Base-by-base conservation (phyloP, 1,284 basidiomycete genomes). In the Puccinia polysora region DNA sequence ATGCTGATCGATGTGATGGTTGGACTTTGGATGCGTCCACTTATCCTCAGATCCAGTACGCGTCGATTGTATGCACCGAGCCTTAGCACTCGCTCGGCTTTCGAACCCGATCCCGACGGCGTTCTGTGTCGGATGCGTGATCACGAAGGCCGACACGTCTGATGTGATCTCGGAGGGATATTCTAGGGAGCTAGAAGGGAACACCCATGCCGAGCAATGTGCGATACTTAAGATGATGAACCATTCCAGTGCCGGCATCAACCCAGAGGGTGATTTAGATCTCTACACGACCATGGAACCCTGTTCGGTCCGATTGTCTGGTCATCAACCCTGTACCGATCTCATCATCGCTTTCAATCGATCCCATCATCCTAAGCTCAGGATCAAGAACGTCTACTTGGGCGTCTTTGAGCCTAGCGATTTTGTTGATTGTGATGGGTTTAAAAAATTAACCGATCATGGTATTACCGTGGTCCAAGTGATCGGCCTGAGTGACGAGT, bases 271-370 rank as follows among this genome's bases (percentile, higher is more conserved):
- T 8, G 81, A 82, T 50, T 83, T 87, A 30, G 87, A 90, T 77
- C 86, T 92, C 73, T 98, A 95, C 78, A 96, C 94, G 0, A 98
- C 95, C 0, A 87, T 99, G 84, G 96, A 99, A 79, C 96, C 96
- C 12, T 99, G 96, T 79, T 95, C 91, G 2, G 81, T 90, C 34
- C 84, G 96, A 67, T 89, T 91, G 10, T 94, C 90, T 0, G 93
- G 94, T 1, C 84, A 96, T 40, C 81, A 86, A 0, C 88, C 92
- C 0, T 98, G 96, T 79, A 88, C 90, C 14, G 85, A 93, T 75
- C 89, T 90, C 14, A 85, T 98, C 65, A 86, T 97, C 49, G 82
- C 83, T 3, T 79, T 79, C 72, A 80, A 80, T 72, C 34, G 25
- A 58, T 45, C 18, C 18, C 63, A 69, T 52, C 60, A 43, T 60